Evolutionary conservation across 805 yeast genomes (phyloP), one percentile per base, ranked within the genome.

Genomic region (Zygosaccharomyces bailii): DNA sequence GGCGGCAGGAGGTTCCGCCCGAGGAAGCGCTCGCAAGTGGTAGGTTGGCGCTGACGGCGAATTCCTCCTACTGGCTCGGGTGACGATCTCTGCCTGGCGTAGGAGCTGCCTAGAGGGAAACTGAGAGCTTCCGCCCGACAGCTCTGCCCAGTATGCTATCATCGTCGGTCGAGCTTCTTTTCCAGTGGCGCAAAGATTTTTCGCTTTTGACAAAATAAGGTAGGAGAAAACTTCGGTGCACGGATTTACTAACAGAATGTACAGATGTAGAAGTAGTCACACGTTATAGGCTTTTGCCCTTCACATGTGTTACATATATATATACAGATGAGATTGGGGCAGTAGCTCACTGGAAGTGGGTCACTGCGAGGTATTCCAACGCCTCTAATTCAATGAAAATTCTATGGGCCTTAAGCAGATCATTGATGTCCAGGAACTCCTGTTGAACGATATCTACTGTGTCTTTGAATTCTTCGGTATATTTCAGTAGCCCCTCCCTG

Each of bases 401-500:
- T 52, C 87, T 76, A 56, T 84, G 77, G 10, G 96, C 91, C 66
- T 80, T 84, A 50, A 90, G 75, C 41, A 90, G 57, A 61, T 89
- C 96, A 66, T 90, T 80, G 14, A 90, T 91, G 60, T 84, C 86
- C 29, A 88, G 78, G 17, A 83, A 84, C 57, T 87, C 95, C 61
- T 84, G 82, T 51, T 80, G 78, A 49, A 85, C 67, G 25, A 89
- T 79, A 48, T 75, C 83, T 35, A 86, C 76, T 55, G 75, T 78
- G 23, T 67, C 65, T 49, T 77, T 76, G 55, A 70, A 72, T 37
- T 65, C 59, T 39, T 73, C 77, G 7, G 86, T 76, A 14, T 88
- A 76, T 36, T 72, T 64, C 49, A 82, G 68, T 54, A 88, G 73
- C 54, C 86, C 86, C 44, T 67, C 66, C 55, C 86, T 72, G 56